Conservation (phyloP, 768 basidiomycete genomes). For the Tylopilus subfusipes region DNA sequence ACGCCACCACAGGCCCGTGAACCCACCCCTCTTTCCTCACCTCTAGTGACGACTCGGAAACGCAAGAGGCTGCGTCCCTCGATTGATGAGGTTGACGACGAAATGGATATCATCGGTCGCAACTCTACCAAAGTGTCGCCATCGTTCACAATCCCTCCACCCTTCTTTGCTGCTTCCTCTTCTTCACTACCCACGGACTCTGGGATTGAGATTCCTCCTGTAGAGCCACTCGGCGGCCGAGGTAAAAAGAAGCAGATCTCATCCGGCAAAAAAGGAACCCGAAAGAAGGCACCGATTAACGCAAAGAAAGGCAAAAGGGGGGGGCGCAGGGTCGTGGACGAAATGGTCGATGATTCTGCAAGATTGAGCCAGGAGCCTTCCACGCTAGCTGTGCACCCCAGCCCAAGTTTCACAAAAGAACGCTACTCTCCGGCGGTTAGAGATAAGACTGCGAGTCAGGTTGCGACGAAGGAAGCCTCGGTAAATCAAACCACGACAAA, state of each 20-base stretch:
- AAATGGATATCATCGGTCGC: conserved; percentile 12
- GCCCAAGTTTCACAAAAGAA: background rate
- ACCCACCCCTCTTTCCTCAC: conserved; percentile 24
- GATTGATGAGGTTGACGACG: conserved; percentile 10
- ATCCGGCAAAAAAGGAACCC: conserved; percentile 23
- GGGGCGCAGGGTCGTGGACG: conserved; percentile 11
- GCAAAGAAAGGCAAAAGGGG: conserved; percentile 31
- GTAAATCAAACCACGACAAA: conserved; percentile 7
- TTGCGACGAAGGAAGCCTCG: conserved; percentile 19
- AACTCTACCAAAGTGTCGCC: background rate
- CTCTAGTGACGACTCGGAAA: conserved; percentile 20
- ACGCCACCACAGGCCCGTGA: conserved; percentile 23
- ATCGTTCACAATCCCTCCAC: conserved; percentile 33
- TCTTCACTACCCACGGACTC: conserved; percentile 30
- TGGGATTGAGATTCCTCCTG: conserved; percentile 27
- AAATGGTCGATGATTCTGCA: conserved; percentile 4
- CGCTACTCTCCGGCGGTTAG: background rate
- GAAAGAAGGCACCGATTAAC: conserved; percentile 17
- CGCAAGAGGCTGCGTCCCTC: conserved; percentile 23
- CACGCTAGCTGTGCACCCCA: background rate
- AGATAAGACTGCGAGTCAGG: background rate
- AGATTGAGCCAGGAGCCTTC: conserved; percentile 1
- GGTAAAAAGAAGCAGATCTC: conserved; percentile 10
- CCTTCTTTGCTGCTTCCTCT: conserved; percentile 48
- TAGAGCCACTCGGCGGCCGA: background rate